These are phyloP conservation scores for Brettanomyces naardenensis DNA, from an alignment of 805 yeast genomes.

Conservation along the genomic window DNA sequence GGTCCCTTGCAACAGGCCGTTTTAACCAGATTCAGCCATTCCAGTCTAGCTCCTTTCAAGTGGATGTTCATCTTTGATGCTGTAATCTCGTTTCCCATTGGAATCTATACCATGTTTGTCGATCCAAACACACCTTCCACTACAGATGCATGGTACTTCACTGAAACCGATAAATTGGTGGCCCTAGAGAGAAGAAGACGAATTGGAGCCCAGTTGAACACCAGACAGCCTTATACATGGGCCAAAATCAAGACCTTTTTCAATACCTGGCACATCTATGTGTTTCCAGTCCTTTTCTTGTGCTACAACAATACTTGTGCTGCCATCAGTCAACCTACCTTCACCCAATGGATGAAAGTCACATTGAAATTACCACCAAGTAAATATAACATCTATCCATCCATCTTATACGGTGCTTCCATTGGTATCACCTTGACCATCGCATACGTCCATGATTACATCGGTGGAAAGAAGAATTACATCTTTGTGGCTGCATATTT, in stretches of 20 bases:
- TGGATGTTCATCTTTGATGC: constrained; percentile 65
- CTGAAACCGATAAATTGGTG: too few species aligned
- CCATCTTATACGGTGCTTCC: constrained; percentile 31
- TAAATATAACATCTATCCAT: constrained; percentile 35
- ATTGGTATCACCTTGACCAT: constrained; percentile 29
- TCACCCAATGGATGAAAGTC: constrained; percentile 36
- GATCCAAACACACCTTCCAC: constrained; percentile 44
- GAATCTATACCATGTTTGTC: constrained; percentile 44
- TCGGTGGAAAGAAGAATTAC: constrained; percentile 30
- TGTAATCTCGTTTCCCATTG: constrained; percentile 47
- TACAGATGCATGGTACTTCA: constrained; percentile 28
- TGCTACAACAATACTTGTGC: too few species aligned
- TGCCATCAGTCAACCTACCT: constrained; percentile 36
- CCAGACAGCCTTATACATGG: too few species aligned
- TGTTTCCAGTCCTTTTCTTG: too few species aligned
- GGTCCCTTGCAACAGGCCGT: constrained; percentile 54
- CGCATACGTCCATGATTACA: constrained; percentile 31
- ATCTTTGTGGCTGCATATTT: constrained; percentile 32
- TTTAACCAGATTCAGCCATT: constrained; percentile 36
- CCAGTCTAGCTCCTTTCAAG: constrained; percentile 54
- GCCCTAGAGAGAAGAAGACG: too few species aligned
- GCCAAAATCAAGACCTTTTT: too few species aligned
- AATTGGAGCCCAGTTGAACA: too few species aligned
- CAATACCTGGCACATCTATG: too few species aligned
- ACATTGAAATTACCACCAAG: constrained; percentile 24